Evolutionary conservation across 75 land plant species (phyloP), one percentile per base, ranked within the genome.

Genomic region (Cupressus sempervirens): DNA sequence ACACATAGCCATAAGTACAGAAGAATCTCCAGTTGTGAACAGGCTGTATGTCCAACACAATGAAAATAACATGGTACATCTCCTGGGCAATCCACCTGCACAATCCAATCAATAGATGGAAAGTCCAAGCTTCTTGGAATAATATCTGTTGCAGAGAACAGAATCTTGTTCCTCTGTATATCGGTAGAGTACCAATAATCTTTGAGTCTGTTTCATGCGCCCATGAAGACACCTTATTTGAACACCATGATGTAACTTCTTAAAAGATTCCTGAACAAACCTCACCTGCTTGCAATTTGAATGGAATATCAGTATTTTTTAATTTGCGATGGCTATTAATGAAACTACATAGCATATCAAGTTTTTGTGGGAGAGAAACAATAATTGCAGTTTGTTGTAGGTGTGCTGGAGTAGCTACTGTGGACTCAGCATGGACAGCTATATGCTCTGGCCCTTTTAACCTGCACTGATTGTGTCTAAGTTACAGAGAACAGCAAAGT

Each of bases 51-150:
- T 9, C 99, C 99, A 86, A 98, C 99, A 84, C 99, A 89, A 70
- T 98, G 99, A 76, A 98, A 94, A 88, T 98, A 98, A 4, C 94
- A 76, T 53, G 91, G 88, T 56, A 93, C 95, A 92, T 96, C 97
- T 85, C 94, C 98, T 12, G 99, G 97, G 86, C 98, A 96, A 83
- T 98, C 99, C 84, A 97, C 99, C 97, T 98, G 99, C 62, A 98
- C 92, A 52, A 98, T 98, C 99, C 99, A 98, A 82, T 98, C 95
- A 84, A 98, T 96, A 46, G 90, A 90, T 83, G 96, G 94, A 86
- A 98, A 93, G 88, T 98, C 99, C 88, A 98, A 93, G 13, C 99
- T 98, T 90, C 99, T 91, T 70, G 99, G 90, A 56, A 95, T 97
- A 23, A 98, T 93, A 89, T 98, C 99, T 62, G 99, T 98, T 50